Percentiles rank a stretch among this genome's conserved stretches.
Evolutionary conservation across 2,329 filamentous ascomycete genomes (phyloP).

Genomic region (Cercospora sesami): DNA sequence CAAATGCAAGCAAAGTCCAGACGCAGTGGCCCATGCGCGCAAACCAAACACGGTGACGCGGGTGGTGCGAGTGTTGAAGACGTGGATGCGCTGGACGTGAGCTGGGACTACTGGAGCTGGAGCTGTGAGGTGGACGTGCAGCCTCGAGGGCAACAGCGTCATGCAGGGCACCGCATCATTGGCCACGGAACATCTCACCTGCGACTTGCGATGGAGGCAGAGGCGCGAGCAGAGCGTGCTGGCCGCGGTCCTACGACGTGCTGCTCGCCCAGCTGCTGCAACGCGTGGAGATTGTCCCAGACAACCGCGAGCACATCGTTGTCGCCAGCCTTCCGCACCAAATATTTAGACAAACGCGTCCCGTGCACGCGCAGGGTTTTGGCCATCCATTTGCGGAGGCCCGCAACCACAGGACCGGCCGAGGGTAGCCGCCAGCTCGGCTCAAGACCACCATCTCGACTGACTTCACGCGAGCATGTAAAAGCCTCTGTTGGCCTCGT

Average conservation of each 20-base stretch:
- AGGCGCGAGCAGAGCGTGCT: background rate
- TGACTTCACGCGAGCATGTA: constrained; percentile 1
- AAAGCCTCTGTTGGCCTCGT: constrained; percentile 4
- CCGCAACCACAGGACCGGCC: background rate
- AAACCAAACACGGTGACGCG: background rate
- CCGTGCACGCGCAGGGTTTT: background rate
- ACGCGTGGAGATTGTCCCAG: background rate
- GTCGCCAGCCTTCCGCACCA: background rate
- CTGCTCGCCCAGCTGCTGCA: background rate
- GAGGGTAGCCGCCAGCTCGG: constrained; percentile 10
- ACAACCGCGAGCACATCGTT: background rate
- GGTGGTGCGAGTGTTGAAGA: background rate
- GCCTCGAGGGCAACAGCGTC: background rate
- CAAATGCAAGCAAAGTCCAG: background rate
- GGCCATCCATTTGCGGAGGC: background rate
- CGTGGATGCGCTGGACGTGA: background rate
- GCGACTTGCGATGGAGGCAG: background rate
- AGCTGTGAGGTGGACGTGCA: background rate
- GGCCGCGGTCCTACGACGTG: background rate
- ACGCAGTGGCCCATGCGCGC: constrained; percentile 3
- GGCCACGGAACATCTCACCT: background rate
- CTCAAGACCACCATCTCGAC: constrained; percentile 6
- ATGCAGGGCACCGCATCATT: background rate
- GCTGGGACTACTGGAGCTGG: background rate
- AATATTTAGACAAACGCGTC: background rate